Conservation (phyloP, 306 rosid genomes). For the Parietaria judaica region DNA sequence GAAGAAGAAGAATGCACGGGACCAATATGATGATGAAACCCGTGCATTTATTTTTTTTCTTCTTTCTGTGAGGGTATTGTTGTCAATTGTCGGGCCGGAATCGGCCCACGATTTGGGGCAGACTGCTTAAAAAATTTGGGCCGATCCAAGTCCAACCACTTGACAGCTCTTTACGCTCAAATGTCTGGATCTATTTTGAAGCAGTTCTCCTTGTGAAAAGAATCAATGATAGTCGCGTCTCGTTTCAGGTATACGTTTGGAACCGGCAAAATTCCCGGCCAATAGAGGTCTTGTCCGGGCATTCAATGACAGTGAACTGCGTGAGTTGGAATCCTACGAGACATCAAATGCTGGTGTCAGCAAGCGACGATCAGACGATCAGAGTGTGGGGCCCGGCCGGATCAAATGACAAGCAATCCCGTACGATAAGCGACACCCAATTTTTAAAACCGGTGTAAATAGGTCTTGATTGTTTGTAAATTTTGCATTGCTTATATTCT, state of each 20-base stretch:
- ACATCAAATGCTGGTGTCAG: slow-evolving; percentile 87
- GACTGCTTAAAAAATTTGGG: too few relatives aligned
- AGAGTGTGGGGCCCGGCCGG: slow-evolving; percentile 80
- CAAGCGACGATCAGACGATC: slow-evolving; percentile 71
- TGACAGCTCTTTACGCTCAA: neutral
- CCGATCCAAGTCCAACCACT: too few relatives aligned
- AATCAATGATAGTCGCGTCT: slow-evolving; percentile 1
- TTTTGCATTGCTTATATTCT: too few relatives aligned
- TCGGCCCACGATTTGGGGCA: too few relatives aligned
- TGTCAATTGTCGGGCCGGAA: too few relatives aligned
- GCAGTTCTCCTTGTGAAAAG: neutral
- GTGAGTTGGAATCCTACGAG: slow-evolving; percentile 90
- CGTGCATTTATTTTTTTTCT: too few relatives aligned
- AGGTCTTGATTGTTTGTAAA: too few relatives aligned
- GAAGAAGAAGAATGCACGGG: too few relatives aligned
- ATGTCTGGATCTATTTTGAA: neutral
- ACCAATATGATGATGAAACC: too few relatives aligned
- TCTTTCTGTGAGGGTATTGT: too few relatives aligned
- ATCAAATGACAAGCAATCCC: slow-evolving; percentile 19
- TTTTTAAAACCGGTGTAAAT: slow-evolving; percentile 19
- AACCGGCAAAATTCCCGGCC: slow-evolving; percentile 46
- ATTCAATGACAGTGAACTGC: slow-evolving; percentile 68
- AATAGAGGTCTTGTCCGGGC: slow-evolving; percentile 72
- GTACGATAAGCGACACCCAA: slow-evolving; percentile 21
- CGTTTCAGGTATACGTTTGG: slow-evolving; percentile 78